A percentile compares a stretch with the other conserved stretches of the same genome.
Conservation (phyloP, 345 rosid genomes). For the Gossypioides kirkii region DNA sequence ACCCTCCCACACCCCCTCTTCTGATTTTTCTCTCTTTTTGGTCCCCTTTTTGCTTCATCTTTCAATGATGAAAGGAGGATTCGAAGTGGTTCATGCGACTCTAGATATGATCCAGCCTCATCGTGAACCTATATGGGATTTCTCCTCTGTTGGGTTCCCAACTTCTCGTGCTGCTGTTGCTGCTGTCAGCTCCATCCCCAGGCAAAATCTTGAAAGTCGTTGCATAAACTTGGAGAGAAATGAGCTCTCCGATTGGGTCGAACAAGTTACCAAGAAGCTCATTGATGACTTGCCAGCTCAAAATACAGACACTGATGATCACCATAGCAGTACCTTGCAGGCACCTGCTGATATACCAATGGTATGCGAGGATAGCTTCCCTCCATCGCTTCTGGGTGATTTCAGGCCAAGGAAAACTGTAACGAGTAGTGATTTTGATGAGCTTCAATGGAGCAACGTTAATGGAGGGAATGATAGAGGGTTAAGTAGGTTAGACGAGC, state of each 20-base stretch:
- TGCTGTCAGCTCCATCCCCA: not conserved
- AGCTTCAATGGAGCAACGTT: constrained; percentile 2
- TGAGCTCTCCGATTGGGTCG: constrained; percentile 65
- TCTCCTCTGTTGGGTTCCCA: constrained; percentile 16
- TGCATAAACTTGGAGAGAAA: constrained; percentile 35
- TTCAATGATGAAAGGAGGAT: constrained; percentile 37
- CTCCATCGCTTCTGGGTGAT: constrained; percentile 20
- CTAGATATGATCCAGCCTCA: constrained; percentile 38
- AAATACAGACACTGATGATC: constrained; percentile 10
- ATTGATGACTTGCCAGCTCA: constrained; percentile 43
- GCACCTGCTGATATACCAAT: constrained; percentile 16
- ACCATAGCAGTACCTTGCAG: constrained; percentile 12
- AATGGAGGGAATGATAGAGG: constrained; percentile 11
- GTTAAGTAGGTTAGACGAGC: constrained; percentile 29
- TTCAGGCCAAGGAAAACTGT: constrained; percentile 25
- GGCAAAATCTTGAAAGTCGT: constrained; percentile 17
- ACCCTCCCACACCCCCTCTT: constrained; percentile 20
- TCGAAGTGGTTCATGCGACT: constrained; percentile 37
- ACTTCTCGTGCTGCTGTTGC: not conserved
- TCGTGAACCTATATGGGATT: constrained; percentile 33
- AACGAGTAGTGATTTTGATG: not conserved
- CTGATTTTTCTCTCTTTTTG: not conserved
- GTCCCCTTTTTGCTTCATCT: not conserved
- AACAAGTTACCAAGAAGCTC: constrained; percentile 56
- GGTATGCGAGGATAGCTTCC: constrained; percentile 9